Percentiles rank a stretch among this genome's conserved stretches.
These are phyloP conservation scores for Nyssa sinensis DNA, from an alignment of 148 eudicot genomes.

Conservation along the genomic window DNA sequence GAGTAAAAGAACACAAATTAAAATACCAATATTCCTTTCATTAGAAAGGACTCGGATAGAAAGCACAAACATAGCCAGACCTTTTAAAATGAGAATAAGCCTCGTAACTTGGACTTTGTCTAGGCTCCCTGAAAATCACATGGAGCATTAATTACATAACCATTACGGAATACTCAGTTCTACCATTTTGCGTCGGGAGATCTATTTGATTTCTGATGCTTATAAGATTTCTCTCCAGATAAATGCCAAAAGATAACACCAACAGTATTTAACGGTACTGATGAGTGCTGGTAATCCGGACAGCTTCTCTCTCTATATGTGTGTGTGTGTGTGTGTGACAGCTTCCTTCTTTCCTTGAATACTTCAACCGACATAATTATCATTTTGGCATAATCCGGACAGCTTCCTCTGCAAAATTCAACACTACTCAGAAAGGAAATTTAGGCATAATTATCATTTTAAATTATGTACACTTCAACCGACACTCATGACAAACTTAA, in stretches of 20 bases:
- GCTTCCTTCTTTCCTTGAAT: constrained; percentile 83
- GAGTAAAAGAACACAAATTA: not conserved
- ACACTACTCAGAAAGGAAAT: not conserved
- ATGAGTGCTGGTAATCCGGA: constrained; percentile 52
- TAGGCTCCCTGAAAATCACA: constrained; percentile 55
- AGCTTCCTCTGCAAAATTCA: constrained; percentile 51
- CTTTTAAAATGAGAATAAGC: constrained; percentile 89
- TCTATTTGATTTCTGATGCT: too few relatives aligned
- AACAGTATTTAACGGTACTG: constrained; percentile 53
- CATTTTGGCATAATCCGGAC: too few relatives aligned
- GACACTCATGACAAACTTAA: constrained; percentile 45
- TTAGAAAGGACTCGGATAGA: not conserved
- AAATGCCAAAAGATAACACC: too few relatives aligned
- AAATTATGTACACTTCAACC: not conserved
- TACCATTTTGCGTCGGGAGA: too few relatives aligned
- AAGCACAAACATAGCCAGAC: constrained; percentile 25
- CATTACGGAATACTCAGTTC: not conserved
- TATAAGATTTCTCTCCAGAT: too few relatives aligned
- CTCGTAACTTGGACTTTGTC: constrained; percentile 95
- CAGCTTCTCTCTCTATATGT: constrained; percentile 69
- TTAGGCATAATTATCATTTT: not conserved
- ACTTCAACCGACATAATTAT: too few relatives aligned
- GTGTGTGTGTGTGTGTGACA: constrained; percentile 69
- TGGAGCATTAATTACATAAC: not conserved
- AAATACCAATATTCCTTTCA: not conserved